phyloP scores from a whole-genome alignment of 2,329 filamentous ascomycete species.

The Zymoseptoria ardabiliae region DNA sequence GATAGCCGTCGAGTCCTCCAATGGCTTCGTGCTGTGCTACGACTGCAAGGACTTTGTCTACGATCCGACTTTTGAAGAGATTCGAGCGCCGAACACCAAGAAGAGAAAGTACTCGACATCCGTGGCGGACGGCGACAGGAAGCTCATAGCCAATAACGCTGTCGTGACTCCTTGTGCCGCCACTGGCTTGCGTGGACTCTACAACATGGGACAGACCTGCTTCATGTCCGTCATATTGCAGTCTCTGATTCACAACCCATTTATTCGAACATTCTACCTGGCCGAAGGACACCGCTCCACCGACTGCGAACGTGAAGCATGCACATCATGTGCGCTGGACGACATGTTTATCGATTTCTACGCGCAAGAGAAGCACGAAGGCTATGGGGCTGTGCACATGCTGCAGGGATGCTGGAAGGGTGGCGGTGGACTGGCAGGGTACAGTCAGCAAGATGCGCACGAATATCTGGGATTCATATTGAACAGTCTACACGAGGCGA shows the following conservation, averaged over 20 bases:
- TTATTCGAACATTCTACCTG: slow-evolving; percentile 86
- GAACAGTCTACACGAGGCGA: slow-evolving; percentile 77
- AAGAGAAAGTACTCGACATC: slow-evolving; percentile 54
- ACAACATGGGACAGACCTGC: slow-evolving; percentile 97
- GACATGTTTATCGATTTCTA: slow-evolving; percentile 59
- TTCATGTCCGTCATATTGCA: slow-evolving; percentile 97
- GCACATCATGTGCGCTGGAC: slow-evolving; percentile 54
- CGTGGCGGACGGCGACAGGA: slow-evolving; percentile 53
- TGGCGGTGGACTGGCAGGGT: slow-evolving; percentile 61
- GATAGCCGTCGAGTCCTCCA: slow-evolving; percentile 70
- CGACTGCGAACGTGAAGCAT: slow-evolving; percentile 57
- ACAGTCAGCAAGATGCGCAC: slow-evolving; percentile 92
- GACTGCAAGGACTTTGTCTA: slow-evolving; percentile 78
- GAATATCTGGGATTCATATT: slow-evolving; percentile 96
- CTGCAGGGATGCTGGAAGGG: slow-evolving; percentile 86
- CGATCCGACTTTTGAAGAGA: slow-evolving; percentile 71
- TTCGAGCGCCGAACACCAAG: slow-evolving; percentile 50
- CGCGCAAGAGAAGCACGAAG: slow-evolving; percentile 71
- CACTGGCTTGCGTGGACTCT: slow-evolving; percentile 82
- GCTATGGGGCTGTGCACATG: slow-evolving; percentile 84
- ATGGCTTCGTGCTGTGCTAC: slow-evolving; percentile 69
- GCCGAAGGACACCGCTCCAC: slow-evolving; percentile 76
- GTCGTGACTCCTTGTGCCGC: slow-evolving; percentile 74
- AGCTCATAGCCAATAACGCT: slow-evolving; percentile 71
- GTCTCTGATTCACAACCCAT: slow-evolving; percentile 85